Evolutionary conservation across 768 basidiomycete species (phyloP).

Genomic region (Roridomyces roridus): DNA sequence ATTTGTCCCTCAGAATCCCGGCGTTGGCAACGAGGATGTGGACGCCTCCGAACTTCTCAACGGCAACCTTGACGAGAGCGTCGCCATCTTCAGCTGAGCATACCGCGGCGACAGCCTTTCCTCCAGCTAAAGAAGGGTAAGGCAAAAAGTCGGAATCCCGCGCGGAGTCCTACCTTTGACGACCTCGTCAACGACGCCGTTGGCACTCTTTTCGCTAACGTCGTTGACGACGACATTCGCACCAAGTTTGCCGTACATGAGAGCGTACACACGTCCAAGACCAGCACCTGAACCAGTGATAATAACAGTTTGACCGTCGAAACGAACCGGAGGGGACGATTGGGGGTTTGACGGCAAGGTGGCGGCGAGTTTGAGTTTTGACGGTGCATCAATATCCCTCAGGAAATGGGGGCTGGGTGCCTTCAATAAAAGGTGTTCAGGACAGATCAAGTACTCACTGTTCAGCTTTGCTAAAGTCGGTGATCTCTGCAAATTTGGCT

Average conservation of each 20-base stretch:
- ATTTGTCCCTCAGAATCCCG: slow-evolving; percentile 92
- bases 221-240: slow-evolving; percentile 98
- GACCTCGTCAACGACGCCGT: slow-evolving; percentile 87
- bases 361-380: slow-evolving; percentile 68
- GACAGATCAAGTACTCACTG: slow-evolving; percentile 55
- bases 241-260: slow-evolving; percentile 91
- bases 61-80: slow-evolving; percentile 81
- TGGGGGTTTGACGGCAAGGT: slow-evolving; percentile 72
- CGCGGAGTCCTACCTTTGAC: slow-evolving; percentile 58
- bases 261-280: slow-evolving; percentile 89
- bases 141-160: background rate
- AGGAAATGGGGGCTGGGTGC: slow-evolving; percentile 65
- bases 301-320: slow-evolving; percentile 89
- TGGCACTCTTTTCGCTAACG: slow-evolving; percentile 85
- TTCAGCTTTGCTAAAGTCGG: slow-evolving; percentile 75
- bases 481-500: slow-evolving; percentile 81
- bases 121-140: slow-evolving; percentile 65
- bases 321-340: slow-evolving; percentile 72
- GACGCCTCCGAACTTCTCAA: slow-evolving; percentile 87
- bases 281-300: slow-evolving; percentile 96
- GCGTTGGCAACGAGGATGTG: slow-evolving; percentile 94
- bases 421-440: background rate
- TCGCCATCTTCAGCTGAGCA: slow-evolving; percentile 94
- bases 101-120: slow-evolving; percentile 82
- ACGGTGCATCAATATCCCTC: slow-evolving; percentile 62